Evolutionary conservation across 1,139 yeast species (phyloP), one percentile per base, ranked within the genome.

Genomic region (Taphrina deformans): DNA sequence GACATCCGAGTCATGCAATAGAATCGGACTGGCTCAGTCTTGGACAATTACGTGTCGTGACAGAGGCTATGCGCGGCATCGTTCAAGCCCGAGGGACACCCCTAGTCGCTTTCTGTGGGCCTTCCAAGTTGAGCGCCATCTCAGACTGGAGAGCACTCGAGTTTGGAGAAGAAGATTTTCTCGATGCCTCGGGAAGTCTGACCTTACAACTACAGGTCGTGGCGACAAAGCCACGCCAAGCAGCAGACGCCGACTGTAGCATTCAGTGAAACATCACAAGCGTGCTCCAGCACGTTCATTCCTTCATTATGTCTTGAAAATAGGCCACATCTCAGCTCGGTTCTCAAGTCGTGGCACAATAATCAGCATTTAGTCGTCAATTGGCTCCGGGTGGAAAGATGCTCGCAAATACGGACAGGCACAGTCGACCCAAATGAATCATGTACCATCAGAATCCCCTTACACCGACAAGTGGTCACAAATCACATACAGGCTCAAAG

Each of bases 201-300:
- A 21, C 40, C 7, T 3, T 58, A n/a, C 62, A 58, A 23, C 35
- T 58, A 18, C 62, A 58, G 40, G 55, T 58, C 24, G 41, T 51
- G n/a, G 55, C 55, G 23, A n/a, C 40, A 2, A 33, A 10, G 10
- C 48, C 48, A n/a, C 27, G 48, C 27, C 10, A n/a, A 21, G 24
- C 48, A 9, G 27, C 24, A 44, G 27, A 44, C 3, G 27, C 27
- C 27, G 48, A 44, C n/a, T 44, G 48, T 27, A 21, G 24, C 27
- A 44, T 44, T 16, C 48, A 44, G 6, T 44, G 27, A 21, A 38
- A 14, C 7, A 38, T 29, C 10, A 10, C 33, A 6, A 29, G 33
- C 9, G 6, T 29, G 33, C 10, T 6, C 33, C 33, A 29, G 33
- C n/a, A n/a, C n/a, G n/a, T n/a, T n/a, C n/a, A n/a, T n/a, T n/a